Conservation (phyloP, 352 stramenopile genomes). For the Phytophthora meadii region DNA sequence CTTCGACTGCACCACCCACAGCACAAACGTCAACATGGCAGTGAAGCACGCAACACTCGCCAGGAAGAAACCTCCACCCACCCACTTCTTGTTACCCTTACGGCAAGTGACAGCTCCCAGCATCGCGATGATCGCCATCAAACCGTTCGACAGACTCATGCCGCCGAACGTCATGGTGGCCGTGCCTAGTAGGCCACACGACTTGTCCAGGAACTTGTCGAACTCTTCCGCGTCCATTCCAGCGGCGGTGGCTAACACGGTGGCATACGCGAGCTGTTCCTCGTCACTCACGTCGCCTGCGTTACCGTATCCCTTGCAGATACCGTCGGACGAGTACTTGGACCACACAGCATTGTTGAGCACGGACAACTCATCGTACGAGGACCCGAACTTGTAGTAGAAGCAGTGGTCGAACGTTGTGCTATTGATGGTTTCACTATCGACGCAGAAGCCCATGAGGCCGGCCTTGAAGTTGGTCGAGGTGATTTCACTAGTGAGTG, state of each 20-base stretch:
- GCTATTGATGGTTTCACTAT: slow-evolving; percentile 49
- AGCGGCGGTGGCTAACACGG: slow-evolving; percentile 42
- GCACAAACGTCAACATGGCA: slow-evolving; percentile 27
- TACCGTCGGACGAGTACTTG: slow-evolving; percentile 52
- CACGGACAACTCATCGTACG: slow-evolving; percentile 45
- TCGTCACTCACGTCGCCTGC: slow-evolving; percentile 37
- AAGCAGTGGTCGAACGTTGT: slow-evolving; percentile 67
- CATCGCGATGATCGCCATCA: slow-evolving; percentile 59
- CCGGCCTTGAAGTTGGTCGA: slow-evolving; percentile 27
- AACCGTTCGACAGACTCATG: slow-evolving; percentile 44
- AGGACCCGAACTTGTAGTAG: slow-evolving; percentile 62
- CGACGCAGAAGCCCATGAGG: slow-evolving; percentile 42
- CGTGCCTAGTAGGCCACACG: slow-evolving; percentile 49
- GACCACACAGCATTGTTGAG: slow-evolving; percentile 38
- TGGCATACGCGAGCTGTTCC: slow-evolving; percentile 39
- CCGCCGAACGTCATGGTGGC: slow-evolving; percentile 51
- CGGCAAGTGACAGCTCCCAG: slow-evolving; percentile 62
- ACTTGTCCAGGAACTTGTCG: slow-evolving; percentile 65
- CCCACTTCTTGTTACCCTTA: slow-evolving; percentile 30
- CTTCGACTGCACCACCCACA: slow-evolving; percentile 59
- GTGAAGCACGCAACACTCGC: slow-evolving; percentile 15
- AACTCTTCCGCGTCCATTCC: slow-evolving; percentile 59
- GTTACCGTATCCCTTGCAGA: slow-evolving; percentile 57
- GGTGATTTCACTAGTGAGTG: slow-evolving; percentile 2
- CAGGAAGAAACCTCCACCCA: slow-evolving; percentile 29